Base-by-base conservation (phyloP, 2,329 filamentous ascomycete genomes). In the Hirsutella rhossiliensis region DNA sequence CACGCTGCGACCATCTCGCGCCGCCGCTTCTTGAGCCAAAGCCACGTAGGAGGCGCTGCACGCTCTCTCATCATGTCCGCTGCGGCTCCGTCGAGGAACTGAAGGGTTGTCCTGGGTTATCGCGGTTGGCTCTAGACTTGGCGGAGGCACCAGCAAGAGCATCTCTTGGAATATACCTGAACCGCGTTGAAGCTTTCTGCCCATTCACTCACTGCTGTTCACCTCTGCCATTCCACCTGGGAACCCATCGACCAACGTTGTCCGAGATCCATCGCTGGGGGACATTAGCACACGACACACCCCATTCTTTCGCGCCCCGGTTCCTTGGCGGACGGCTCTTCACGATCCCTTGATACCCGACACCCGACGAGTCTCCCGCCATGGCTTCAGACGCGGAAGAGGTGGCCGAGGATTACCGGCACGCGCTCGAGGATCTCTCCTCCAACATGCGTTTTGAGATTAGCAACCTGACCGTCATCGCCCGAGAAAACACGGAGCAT, bases 401-500 rank as follows among this genome's bases (percentile, higher is more conserved):
- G 67, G 87, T 98, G 55, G 89, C 89, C 50, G 84, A 90, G 65
- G 92, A 97, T 68, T 98, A 95, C 69, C 86, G 84, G 62, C 85
- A 87, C 59, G 92, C 89, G 44, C 72, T 98, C 61, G 86, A 94
- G 67, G 90, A 96, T 64, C 74, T 98, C 57, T 86, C 84, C 52
- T 77, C 82, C 61, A 96, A 96, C 68, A 87, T 87, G 66, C 83
- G 88, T 59, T 87, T 87, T 65, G 90, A 97, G 67, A 98, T 98
- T 64, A 90, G 85, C 73, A 97, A 94, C 67, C 68, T 98, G 67
- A 98, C 92, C 49, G 81, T 95, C 62, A 97, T 98, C 66, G 92
- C 92, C 47, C 87, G 94, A 64, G 92, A 98, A 65, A 95, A 94
- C 58, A 96, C 89, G 52, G 88, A 94, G 65, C 85, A 96, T 70